phyloP scores from a whole-genome alignment of 73 alveolate species.

The Uronychia binucleata region DNA sequence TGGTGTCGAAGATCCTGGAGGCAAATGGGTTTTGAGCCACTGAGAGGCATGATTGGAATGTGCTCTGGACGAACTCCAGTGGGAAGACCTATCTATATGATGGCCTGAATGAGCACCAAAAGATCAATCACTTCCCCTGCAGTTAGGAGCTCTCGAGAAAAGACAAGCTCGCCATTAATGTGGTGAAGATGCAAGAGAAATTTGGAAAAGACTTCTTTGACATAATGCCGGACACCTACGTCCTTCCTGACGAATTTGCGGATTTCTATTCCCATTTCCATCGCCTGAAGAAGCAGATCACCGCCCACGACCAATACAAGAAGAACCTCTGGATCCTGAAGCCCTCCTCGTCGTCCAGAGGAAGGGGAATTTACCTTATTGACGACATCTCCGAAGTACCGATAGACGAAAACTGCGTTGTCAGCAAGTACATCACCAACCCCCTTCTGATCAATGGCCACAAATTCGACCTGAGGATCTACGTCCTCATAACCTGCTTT shows the following conservation, averaged over 20 bases:
- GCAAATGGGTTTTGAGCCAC: conserved; percentile 62
- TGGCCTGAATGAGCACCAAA: conserved; percentile 77
- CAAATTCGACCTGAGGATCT: conserved; percentile 86
- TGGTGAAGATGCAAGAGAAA: conserved; percentile 74
- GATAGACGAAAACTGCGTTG: neutral
- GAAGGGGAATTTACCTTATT: conserved; percentile 45
- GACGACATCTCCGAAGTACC: conserved; percentile 22
- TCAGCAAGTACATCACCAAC: neutral
- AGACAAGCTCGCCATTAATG: conserved; percentile 75
- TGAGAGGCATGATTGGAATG: conserved; percentile 76
- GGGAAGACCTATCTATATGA: conserved; percentile 72
- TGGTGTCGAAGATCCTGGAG: too few relatives aligned
- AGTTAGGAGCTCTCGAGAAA: conserved; percentile 84
- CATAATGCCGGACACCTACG: conserved; percentile 83
- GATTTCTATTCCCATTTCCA: conserved; percentile 69
- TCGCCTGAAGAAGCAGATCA: conserved; percentile 5
- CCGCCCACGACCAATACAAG: too few relatives aligned
- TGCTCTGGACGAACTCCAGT: conserved; percentile 62
- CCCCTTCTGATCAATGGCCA: conserved; percentile 76
- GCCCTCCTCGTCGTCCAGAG: neutral
- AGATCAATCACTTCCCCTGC: conserved; percentile 86
- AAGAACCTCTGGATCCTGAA: conserved; percentile 38
- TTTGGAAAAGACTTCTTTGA: conserved; percentile 62
- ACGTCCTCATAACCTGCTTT: conserved; percentile 83
- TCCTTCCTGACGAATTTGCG: conserved; percentile 79